phyloP scores from a whole-genome alignment of 169 alveolate genomes.

The Cyclospora cayetanensis region DNA sequence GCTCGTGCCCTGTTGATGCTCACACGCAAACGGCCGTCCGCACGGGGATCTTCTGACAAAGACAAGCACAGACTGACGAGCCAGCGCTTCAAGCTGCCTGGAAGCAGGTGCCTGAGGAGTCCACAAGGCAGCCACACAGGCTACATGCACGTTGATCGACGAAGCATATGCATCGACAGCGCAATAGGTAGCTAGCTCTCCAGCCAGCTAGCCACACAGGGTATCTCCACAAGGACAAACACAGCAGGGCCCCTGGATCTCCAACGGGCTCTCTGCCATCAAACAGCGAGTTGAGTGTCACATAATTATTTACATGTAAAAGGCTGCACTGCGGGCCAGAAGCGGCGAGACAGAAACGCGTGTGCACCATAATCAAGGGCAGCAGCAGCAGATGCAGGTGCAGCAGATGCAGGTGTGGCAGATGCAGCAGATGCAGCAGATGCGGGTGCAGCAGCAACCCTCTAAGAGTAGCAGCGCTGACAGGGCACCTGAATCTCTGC shows the following conservation, averaged over 20 bases:
- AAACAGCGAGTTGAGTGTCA: too few relatives aligned
- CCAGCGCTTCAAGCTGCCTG: conserved; percentile 71
- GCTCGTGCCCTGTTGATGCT: conserved; percentile 74
- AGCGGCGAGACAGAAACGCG: background rate
- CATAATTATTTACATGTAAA: background rate
- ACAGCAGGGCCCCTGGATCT: too few relatives aligned
- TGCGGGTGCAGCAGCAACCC: background rate
- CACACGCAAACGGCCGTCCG: conserved; percentile 77
- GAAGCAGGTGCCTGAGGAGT: conserved; percentile 47
- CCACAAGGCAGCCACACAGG: background rate
- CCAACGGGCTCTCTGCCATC: too few relatives aligned
- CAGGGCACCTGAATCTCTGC: conserved; percentile 61
- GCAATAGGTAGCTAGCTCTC: too few relatives aligned
- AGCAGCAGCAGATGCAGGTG: too few relatives aligned
- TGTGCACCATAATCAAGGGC: background rate
- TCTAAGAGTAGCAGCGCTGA: background rate
- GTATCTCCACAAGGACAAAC: too few relatives aligned
- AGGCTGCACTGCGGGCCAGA: background rate
- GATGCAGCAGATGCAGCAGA: background rate
- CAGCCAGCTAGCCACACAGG: too few relatives aligned
- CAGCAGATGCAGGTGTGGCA: background rate
- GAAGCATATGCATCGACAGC: background rate
- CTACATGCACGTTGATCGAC: background rate
- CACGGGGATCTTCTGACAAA: conserved; percentile 74
- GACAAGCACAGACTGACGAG: conserved; percentile 71